Evolutionary conservation across 371 early-diverging fungal genomes (phyloP).

Genomic region (Apophysomyces trapeziformis): DNA sequence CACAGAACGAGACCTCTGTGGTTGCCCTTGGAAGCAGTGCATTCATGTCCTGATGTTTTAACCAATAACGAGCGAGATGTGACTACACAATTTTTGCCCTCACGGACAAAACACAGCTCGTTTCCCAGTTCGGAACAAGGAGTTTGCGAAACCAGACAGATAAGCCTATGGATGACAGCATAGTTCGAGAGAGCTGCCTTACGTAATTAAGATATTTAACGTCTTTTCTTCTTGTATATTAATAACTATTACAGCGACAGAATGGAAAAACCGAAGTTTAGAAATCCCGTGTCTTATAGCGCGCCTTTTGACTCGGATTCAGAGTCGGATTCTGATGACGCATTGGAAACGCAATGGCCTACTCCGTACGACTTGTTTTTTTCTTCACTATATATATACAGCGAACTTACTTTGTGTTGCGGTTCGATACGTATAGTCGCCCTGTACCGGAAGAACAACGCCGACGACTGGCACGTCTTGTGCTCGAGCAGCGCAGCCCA

Average conservation of each 20-base stretch:
- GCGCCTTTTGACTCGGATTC: constrained; percentile 29
- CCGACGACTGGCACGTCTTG: not conserved
- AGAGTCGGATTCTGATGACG: constrained; percentile 27
- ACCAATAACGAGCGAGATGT: too few relatives aligned
- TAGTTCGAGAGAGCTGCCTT: not conserved
- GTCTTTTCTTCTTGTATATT: not conserved
- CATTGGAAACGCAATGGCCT: not conserved
- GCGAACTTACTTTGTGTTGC: not conserved
- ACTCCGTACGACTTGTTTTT: not conserved
- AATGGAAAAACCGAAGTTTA: constrained; percentile 7
- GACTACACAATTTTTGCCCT: too few relatives aligned
- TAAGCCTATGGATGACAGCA: not conserved
- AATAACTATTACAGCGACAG: not conserved
- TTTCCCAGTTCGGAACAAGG: too few relatives aligned
- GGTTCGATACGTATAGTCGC: not conserved
- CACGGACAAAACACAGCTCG: too few relatives aligned
- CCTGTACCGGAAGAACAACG: constrained; percentile 7
- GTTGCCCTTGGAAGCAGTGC: too few relatives aligned
- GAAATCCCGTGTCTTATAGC: constrained; percentile 23
- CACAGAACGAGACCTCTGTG: too few relatives aligned
- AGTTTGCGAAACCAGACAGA: not conserved
- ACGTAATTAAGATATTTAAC: not conserved
- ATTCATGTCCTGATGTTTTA: too few relatives aligned
- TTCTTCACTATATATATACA: not conserved
- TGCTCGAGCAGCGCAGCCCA: not conserved